These are phyloP conservation scores for Fusarium devonianum DNA, from an alignment of 2,329 filamentous ascomycete genomes.

Conservation along the genomic window DNA sequence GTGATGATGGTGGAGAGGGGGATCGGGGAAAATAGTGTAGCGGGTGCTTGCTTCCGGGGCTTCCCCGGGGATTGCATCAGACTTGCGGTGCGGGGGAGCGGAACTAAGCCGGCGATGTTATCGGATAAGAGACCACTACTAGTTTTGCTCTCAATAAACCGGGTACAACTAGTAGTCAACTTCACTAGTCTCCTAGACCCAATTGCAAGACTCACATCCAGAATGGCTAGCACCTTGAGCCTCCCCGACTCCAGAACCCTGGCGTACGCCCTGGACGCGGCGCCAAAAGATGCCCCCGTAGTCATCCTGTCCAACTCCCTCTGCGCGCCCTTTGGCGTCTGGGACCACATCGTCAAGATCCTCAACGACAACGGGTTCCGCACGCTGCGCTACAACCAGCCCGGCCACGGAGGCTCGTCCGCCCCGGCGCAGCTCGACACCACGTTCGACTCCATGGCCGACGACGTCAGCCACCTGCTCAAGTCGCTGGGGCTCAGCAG, in stretches of 20 bases:
- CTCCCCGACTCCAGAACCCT: conserved; percentile 42
- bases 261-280: conserved; percentile 42
- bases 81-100: too few species aligned
- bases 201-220: neutral
- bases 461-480: conserved; percentile 49
- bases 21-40: neutral
- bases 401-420: conserved; percentile 52
- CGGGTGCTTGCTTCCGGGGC: conserved; percentile 32
- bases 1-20: neutral
- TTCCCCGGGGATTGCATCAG: conserved; percentile 16
- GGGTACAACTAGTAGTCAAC: conserved; percentile 5
- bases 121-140: neutral
- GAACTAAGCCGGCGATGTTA: conserved; percentile 8
- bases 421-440: conserved; percentile 46
- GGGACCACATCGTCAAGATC: conserved; percentile 50
- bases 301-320: conserved; percentile 53
- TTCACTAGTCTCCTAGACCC: neutral
- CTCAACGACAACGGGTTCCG: conserved; percentile 48
- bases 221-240: conserved; percentile 31
- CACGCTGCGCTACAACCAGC: conserved; percentile 54
- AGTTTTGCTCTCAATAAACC: neutral
- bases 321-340: conserved; percentile 46
- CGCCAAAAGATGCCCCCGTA: conserved; percentile 39
- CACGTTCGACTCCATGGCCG: conserved; percentile 50
- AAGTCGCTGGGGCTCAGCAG: conserved; percentile 41